Conservation (phyloP, 805 yeast genomes). For the Yueomyces sinensis region DNA sequence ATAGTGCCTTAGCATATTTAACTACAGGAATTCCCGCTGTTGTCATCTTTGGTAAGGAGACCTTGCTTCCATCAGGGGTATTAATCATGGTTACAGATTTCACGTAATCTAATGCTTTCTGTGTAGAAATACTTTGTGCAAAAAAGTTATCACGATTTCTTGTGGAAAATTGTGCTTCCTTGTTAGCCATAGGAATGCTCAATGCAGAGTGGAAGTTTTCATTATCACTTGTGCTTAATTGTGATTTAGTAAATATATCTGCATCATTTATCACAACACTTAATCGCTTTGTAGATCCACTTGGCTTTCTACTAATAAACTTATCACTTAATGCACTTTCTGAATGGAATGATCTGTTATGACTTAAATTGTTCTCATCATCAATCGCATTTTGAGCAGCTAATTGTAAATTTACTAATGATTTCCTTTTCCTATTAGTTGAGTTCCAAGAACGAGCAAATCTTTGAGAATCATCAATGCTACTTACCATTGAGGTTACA, state of each 20-base stretch:
- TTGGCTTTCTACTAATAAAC: background rate
- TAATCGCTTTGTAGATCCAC: background rate
- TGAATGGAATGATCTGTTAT: background rate
- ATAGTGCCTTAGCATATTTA: conserved; percentile 21
- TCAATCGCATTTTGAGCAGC: background rate
- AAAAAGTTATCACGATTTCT: background rate
- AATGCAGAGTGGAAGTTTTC: background rate
- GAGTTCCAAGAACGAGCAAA: conserved; percentile 26
- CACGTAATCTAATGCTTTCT: background rate
- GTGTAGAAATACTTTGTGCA: background rate
- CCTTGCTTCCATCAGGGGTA: conserved; percentile 11
- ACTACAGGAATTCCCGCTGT: conserved; percentile 16
- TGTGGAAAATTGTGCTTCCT: background rate
- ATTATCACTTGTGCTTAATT: too few relatives aligned
- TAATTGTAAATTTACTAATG: conserved; percentile 1
- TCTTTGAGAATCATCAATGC: conserved; percentile 22
- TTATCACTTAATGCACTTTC: background rate
- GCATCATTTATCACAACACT: background rate
- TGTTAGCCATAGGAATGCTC: background rate
- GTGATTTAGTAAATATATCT: background rate
- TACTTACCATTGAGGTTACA: conserved; percentile 21
- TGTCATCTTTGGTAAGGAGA: conserved; percentile 18
- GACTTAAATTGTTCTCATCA: background rate
- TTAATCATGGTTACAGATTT: background rate
- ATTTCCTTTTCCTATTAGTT: conserved; percentile 21